Percentiles rank a stretch among this genome's conserved stretches.
These are phyloP conservation scores for Globisporangium viniferum DNA, from an alignment of 352 stramenopile species.

Conservation along the genomic window DNA sequence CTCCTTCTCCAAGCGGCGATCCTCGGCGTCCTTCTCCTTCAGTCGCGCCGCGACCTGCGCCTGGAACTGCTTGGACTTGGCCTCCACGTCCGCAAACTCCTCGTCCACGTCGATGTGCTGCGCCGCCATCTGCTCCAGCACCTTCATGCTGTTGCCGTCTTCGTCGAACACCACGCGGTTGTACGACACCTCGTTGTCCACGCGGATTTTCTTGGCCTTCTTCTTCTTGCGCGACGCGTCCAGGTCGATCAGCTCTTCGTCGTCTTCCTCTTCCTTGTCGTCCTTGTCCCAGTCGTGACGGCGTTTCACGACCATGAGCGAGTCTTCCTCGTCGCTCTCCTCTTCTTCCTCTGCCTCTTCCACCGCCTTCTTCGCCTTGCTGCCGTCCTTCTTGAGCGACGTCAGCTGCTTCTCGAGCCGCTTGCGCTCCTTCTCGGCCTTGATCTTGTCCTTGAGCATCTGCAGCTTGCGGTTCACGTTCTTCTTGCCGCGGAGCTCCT, in stretches of 20 bases:
- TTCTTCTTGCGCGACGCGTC: slow-evolving; percentile 69
- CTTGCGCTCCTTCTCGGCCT: slow-evolving; percentile 94
- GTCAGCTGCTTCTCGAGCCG: slow-evolving; percentile 76
- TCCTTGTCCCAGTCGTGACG: slow-evolving; percentile 79
- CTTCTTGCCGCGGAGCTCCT: slow-evolving; percentile 91
- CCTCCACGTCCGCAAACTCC: slow-evolving; percentile 64
- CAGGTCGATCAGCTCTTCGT: slow-evolving; percentile 51
- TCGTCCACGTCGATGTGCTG: slow-evolving; percentile 31
- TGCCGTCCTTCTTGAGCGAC: slow-evolving; percentile 31
- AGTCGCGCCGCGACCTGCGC: slow-evolving; percentile 65
- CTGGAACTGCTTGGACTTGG: slow-evolving; percentile 58
- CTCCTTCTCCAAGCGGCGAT: slow-evolving; percentile 81
- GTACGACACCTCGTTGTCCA: slow-evolving; percentile 62
- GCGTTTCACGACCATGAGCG: slow-evolving; percentile 92
- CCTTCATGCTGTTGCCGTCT: slow-evolving; percentile 81
- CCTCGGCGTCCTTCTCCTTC: slow-evolving; percentile 75
- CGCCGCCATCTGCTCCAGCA: slow-evolving; percentile 58
- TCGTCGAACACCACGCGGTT: slow-evolving; percentile 94
- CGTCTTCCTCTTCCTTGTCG: slow-evolving; percentile 31
- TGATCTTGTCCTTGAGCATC: slow-evolving; percentile 98
- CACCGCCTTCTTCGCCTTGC: slow-evolving; percentile 30
- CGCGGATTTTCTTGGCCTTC: slow-evolving; percentile 83
- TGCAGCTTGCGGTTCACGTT: slow-evolving; percentile 97
- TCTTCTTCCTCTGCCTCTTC: slow-evolving; percentile 14
- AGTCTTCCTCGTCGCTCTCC: slow-evolving; percentile 73